These are phyloP conservation scores for Knoxia roxburghii DNA, from an alignment of 257 asterid species.

Conservation along the genomic window DNA sequence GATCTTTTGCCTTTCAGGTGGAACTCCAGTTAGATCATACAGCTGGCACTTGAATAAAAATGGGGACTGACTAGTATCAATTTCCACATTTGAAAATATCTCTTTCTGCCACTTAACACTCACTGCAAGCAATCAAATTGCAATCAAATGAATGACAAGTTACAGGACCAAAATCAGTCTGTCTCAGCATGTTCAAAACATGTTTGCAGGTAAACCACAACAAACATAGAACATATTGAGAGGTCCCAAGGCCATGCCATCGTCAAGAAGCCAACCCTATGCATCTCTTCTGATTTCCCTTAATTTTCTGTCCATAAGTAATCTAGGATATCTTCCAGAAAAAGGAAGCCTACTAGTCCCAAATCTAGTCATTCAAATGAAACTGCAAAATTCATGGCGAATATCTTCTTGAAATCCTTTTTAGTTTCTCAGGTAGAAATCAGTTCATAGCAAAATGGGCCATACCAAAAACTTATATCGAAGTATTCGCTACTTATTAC, in stretches of 20 bases:
- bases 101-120: conserved; percentile 98
- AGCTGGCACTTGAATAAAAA: conserved; percentile 92
- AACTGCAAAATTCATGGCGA: background rate
- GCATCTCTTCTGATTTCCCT: background rate
- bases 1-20: conserved; percentile 99
- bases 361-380: too few relatives aligned
- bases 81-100: conserved; percentile 64
- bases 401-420: background rate
- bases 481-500: too few relatives aligned
- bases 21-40: conserved; percentile 94
- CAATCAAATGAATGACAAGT: background rate
- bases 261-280: background rate
- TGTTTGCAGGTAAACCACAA: background rate
- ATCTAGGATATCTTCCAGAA: background rate
- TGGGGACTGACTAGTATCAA: conserved; percentile 88
- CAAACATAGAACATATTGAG: background rate
- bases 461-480: too few relatives aligned
- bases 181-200: background rate
- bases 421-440: too few relatives aligned
- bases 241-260: background rate
- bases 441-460: too few relatives aligned
- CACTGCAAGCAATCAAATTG: conserved; percentile 39
- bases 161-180: too few relatives aligned
- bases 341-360: background rate
- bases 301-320: background rate